These are phyloP conservation scores for Claviceps sp. DNA, from an alignment of 2,329 filamentous ascomycete genomes.

Conservation along the genomic window DNA sequence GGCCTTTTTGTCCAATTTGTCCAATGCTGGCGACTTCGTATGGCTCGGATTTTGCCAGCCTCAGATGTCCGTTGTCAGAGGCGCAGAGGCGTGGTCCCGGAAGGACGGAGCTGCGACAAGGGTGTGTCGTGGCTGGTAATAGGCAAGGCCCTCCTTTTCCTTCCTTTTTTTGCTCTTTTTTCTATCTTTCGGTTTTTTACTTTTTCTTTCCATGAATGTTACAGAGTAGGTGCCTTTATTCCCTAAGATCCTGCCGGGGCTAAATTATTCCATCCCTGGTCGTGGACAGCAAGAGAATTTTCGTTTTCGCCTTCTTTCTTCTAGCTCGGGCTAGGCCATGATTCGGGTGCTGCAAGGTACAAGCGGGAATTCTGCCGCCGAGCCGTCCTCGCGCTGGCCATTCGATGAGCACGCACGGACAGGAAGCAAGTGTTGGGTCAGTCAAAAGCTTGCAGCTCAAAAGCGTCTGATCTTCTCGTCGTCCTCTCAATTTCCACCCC, in stretches of 20 bases:
- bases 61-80: conserved; percentile 1
- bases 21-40: not conserved
- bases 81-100: conserved; percentile 3
- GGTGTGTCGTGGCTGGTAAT: conserved; percentile 4
- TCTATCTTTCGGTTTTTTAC: not conserved
- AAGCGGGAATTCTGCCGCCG: not conserved
- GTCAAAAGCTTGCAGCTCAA: not conserved
- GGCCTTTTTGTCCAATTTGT: not conserved
- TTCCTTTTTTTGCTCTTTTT: conserved; percentile 1
- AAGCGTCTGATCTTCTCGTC: not conserved
- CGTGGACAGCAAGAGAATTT: conserved; percentile 2
- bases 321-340: conserved; percentile 1
- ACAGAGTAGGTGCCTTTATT: not conserved
- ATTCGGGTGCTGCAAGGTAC: not conserved
- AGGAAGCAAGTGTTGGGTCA: not conserved
- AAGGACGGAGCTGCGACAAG: conserved; percentile 4
- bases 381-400: not conserved
- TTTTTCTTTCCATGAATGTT: not conserved
- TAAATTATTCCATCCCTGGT: conserved; percentile 7
- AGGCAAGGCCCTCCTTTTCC: not conserved
- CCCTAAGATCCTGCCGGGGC: conserved; percentile 4
- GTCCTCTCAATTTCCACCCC: not conserved
- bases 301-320: conserved; percentile 4
- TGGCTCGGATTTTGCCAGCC: not conserved
- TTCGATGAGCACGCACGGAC: conserved; percentile 1